phyloP scores from a whole-genome alignment of 371 early-diverging fungal genomes.

The Sporodiniella umbellata region DNA sequence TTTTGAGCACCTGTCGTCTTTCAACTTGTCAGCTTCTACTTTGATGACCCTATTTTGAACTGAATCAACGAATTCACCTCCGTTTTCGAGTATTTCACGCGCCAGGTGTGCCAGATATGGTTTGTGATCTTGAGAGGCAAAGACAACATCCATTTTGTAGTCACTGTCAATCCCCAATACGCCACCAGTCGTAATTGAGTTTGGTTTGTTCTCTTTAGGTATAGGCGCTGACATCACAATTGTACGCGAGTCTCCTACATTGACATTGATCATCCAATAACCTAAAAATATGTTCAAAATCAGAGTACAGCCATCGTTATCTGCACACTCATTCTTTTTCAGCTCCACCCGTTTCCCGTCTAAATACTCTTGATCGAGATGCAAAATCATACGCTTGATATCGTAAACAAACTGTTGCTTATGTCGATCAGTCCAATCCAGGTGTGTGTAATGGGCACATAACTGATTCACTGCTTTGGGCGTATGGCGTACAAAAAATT shows the following conservation, averaged over 20 bases:
- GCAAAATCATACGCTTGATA: slow-evolving; percentile 47
- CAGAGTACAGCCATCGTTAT: slow-evolving; percentile 83
- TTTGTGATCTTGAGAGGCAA: slow-evolving; percentile 66
- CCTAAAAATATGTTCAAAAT: slow-evolving; percentile 69
- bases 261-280: slow-evolving; percentile 72
- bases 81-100: slow-evolving; percentile 58
- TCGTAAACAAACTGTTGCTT: slow-evolving; percentile 41
- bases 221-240: slow-evolving; percentile 53
- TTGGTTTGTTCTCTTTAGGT: slow-evolving; percentile 15
- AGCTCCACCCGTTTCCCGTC: slow-evolving; percentile 44
- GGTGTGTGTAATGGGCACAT: slow-evolving; percentile 43
- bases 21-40: slow-evolving; percentile 49
- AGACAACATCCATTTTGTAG: slow-evolving; percentile 58
- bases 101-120: slow-evolving; percentile 64
- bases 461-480: slow-evolving; percentile 49
- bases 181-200: slow-evolving; percentile 8
- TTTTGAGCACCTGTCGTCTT: slow-evolving; percentile 50
- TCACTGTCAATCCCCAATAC: slow-evolving; percentile 25
- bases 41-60: slow-evolving; percentile 61
- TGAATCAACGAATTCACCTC: slow-evolving; percentile 65
- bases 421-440: slow-evolving; percentile 26
- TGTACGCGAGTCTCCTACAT: slow-evolving; percentile 82
- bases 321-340: slow-evolving; percentile 22
- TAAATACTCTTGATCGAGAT: slow-evolving; percentile 57
- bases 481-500: slow-evolving; percentile 55